These are phyloP conservation scores for Hymenotorrendiella dingleyae DNA, from an alignment of 2,329 filamentous ascomycete species.

Conservation along the genomic window DNA sequence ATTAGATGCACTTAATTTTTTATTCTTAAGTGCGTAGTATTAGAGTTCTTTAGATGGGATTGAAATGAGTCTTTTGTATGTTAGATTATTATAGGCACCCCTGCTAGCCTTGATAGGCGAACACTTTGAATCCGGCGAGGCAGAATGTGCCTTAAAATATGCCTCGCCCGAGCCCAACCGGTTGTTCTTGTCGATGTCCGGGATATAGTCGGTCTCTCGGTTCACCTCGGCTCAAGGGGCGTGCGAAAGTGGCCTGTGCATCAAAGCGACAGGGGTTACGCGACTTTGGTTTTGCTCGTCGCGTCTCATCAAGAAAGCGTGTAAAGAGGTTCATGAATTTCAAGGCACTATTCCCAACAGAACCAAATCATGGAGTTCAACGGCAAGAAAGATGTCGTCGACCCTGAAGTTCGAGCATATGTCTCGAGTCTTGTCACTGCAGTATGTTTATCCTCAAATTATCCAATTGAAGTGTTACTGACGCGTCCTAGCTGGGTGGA, in stretches of 20 bases:
- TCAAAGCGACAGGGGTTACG: slow-evolving; percentile 15
- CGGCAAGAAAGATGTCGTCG: slow-evolving; percentile 57
- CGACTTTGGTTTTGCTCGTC: slow-evolving; percentile 3
- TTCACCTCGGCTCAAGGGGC: slow-evolving; percentile 14
- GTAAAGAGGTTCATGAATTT: slow-evolving; percentile 18
- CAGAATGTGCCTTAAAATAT: no score
- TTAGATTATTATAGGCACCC: no score
- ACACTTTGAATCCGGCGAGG: no score
- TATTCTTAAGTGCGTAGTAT: no score
- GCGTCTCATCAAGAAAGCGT: slow-evolving; percentile 6
- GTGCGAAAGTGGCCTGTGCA: slow-evolving; percentile 2
- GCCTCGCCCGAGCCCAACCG: no score
- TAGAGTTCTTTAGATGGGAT: no score
- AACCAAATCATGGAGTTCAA: slow-evolving; percentile 48
- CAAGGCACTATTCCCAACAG: background rate
- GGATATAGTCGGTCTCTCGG: no score
- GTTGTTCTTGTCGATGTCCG: no score
- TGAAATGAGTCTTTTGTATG: no score
- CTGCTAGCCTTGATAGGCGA: no score
- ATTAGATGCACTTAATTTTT: no score
- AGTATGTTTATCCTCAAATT: slow-evolving; percentile 32
- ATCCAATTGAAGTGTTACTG: no score
- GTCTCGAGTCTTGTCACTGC: slow-evolving; percentile 91
- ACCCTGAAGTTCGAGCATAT: slow-evolving; percentile 88
- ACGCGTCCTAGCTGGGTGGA: slow-evolving; percentile 66